Conservation (phyloP, 2,329 filamentous ascomycete genomes). For the Myriosclerotinia duriaeana region DNA sequence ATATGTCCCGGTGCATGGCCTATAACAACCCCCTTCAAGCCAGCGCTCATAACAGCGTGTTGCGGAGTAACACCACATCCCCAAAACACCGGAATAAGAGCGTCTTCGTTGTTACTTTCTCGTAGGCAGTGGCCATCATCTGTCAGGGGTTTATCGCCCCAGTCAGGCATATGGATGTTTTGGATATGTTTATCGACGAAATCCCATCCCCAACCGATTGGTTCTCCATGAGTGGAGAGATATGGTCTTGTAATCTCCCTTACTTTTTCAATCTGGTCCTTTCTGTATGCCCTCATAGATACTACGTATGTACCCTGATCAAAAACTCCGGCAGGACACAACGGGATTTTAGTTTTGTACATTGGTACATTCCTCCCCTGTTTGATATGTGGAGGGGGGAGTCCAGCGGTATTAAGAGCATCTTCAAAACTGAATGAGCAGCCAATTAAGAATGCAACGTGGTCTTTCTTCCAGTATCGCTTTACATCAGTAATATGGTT, state of each 20-base stretch:
- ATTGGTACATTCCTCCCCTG: conserved; percentile 55
- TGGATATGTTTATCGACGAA: conserved; percentile 50
- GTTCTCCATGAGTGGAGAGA: conserved; percentile 60
- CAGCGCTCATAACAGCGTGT: conserved; percentile 59
- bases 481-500: conserved; percentile 47
- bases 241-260: conserved; percentile 56
- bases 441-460: conserved; percentile 62
- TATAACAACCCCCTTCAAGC: conserved; percentile 55
- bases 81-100: conserved; percentile 59
- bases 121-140: conserved; percentile 35
- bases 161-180: conserved; percentile 54
- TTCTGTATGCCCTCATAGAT: conserved; percentile 60
- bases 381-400: conserved; percentile 52
- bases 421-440: conserved; percentile 64
- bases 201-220: conserved; percentile 65
- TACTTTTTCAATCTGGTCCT: conserved; percentile 51
- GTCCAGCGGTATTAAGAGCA: conserved; percentile 51
- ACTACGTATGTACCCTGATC: conserved; percentile 55
- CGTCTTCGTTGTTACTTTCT: conserved; percentile 37
- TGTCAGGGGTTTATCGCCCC: conserved; percentile 52
- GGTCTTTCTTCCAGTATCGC: conserved; percentile 55
- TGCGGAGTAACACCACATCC: conserved; percentile 67
- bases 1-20: conserved; percentile 63
- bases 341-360: conserved; percentile 57
- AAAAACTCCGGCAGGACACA: conserved; percentile 60